Evolutionary conservation across 208 protist species (phyloP), one percentile per base, ranked within the genome.

Genomic region (Crithidia sp.): DNA sequence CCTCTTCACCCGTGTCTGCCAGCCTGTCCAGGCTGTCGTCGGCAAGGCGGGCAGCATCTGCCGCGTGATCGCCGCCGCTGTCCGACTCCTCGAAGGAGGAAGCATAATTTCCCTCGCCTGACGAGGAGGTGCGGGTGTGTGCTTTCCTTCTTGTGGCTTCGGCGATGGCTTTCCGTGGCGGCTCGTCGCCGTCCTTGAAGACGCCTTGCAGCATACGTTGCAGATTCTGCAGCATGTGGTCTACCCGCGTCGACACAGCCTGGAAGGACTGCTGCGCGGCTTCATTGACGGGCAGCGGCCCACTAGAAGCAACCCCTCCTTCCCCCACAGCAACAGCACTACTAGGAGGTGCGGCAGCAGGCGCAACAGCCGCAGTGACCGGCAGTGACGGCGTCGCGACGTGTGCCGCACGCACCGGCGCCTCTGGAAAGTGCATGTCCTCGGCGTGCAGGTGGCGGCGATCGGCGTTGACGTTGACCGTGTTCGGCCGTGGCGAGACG

Each of bases 161-260:
- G 0, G 16, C 43, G 40, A 8, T 5, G 12, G 2, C 7, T 41
- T n/a, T 54, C 9, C 14, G 19, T 2, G 62, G n/a, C 4, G 45
- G 17, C 13, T 40, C 53, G 3, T n/a, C 47, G 44, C 61, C 69
- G 37, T 85, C 76, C 56, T 84, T 86, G 41, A 82, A 63, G 41
- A 95, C 85, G 52, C 82, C 60, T 9, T 86, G 68, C 13, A 96
- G 68, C 19, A 95, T 71, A 13, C 74, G 67, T 59, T 88, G 84
- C 57, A 93, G 86, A 50, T 93, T 89, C 16, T 78, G 81, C 49
- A 96, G 79, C 92, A 96, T 96, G 52, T 81, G 37, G 49, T 95
- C 87, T 7, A 96, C 74, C 9, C 77, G 59, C 2, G 56, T 59
- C 0, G 81, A 54, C 4, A 96, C 68, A 39, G 83, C 83, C 36